Evolutionary conservation across 176 grass and related monocot species (phyloP).

Genomic region (Pontederia paniculata): DNA sequence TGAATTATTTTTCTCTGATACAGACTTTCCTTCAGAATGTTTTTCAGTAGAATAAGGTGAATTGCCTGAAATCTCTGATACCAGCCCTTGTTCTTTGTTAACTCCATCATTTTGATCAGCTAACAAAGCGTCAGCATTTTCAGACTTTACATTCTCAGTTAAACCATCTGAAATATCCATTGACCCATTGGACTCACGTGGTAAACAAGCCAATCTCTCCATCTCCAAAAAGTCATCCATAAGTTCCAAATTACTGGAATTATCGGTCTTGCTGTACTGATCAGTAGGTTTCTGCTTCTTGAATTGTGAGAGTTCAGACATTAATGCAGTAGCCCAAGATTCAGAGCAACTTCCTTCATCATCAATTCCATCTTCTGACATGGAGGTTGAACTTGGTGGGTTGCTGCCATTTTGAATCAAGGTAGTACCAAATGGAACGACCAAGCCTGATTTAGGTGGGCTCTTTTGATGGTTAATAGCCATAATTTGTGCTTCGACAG

Average conservation of each 20-base stretch:
- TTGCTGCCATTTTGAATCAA: constrained; percentile 80
- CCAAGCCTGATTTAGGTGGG: constrained; percentile 47
- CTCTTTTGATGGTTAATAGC: constrained; percentile 50
- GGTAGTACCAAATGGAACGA: constrained; percentile 55
- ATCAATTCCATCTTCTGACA: constrained; percentile 97
- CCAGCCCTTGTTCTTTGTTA: constrained; percentile 30
- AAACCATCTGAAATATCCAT: constrained; percentile 19
- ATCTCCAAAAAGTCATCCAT: constrained; percentile 99
- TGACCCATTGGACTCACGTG: constrained; percentile 37
- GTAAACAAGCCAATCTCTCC: constrained; percentile 78
- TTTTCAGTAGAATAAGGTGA: constrained; percentile 36
- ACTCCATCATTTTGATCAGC: constrained; percentile 28
- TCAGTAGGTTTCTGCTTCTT: constrained; percentile 61
- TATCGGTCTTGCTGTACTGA: constrained; percentile 43
- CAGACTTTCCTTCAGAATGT: constrained; percentile 21
- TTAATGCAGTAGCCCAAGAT: constrained; percentile 70
- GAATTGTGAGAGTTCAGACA: constrained; percentile 71
- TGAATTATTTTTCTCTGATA: constrained; percentile 5
- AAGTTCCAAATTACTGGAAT: constrained; percentile 60
- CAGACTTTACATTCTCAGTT: constrained; percentile 48
- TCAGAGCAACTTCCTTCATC: constrained; percentile 84
- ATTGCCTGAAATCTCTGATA: constrained; percentile 24
- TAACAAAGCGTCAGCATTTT: constrained; percentile 34
- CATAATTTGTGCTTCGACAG: constrained; percentile 68
- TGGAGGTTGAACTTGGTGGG: constrained; percentile 83